phyloP scores from a whole-genome alignment of 2,329 filamentous ascomycete genomes.

The Pochonia chlamydosporia region DNA sequence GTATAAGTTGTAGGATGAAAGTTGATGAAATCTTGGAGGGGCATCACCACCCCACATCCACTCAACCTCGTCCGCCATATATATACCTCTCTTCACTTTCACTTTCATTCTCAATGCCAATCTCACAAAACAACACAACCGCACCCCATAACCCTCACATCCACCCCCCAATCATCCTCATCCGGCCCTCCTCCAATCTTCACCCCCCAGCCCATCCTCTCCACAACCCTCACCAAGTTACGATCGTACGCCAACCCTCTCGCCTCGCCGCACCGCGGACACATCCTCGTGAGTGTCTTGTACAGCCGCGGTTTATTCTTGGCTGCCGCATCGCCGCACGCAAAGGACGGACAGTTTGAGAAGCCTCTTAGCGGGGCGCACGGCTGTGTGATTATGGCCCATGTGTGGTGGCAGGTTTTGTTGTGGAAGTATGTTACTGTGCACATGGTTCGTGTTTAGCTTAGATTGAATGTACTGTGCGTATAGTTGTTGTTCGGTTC shows the following conservation, averaged over 20 bases:
- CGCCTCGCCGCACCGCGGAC: constrained; percentile 32
- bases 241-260: constrained; percentile 37
- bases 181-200: constrained; percentile 43
- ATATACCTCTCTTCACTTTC: not conserved
- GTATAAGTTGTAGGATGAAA: too few species aligned
- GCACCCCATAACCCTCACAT: constrained; percentile 20
- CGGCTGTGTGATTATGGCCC: constrained; percentile 40
- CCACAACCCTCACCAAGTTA: constrained; percentile 41
- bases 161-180: constrained; percentile 29
- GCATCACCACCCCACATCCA: not conserved
- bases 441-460: too few species aligned
- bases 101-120: not conserved
- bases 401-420: constrained; percentile 45
- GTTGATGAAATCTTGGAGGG: too few species aligned
- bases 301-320: constrained; percentile 30
- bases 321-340: constrained; percentile 24
- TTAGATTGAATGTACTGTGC: not conserved
- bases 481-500: not conserved
- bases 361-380: constrained; percentile 48
- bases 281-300: constrained; percentile 30
- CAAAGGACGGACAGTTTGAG: constrained; percentile 38
- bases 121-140: constrained; percentile 15
- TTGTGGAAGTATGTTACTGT: constrained; percentile 41
- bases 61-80: too few species aligned
- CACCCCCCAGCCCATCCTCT: constrained; percentile 35